Conservation (phyloP, 345 rosid genomes). For the Alliaria petiolata region DNA sequence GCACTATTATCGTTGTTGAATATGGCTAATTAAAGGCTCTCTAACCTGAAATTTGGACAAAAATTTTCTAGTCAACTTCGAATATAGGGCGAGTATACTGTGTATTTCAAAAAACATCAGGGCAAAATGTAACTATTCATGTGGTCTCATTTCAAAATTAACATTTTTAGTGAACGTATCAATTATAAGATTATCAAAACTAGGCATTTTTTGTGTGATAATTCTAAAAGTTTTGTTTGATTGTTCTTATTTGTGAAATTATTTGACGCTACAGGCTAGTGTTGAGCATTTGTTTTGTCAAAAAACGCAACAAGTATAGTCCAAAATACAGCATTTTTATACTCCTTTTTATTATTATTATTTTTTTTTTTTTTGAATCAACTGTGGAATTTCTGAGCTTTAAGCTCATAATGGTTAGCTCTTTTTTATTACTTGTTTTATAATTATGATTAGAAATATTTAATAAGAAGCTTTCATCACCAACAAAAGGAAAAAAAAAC, state of each 20-base stretch:
- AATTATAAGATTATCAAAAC: too few species aligned
- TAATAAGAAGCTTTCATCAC: conserved; percentile 26
- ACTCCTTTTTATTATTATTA: too few species aligned
- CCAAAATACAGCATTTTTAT: not conserved
- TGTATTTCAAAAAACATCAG: not conserved
- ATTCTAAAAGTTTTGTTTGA: not conserved
- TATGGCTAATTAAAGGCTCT: not conserved
- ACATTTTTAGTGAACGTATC: not conserved
- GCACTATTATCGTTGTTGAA: not conserved
- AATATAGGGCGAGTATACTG: not conserved
- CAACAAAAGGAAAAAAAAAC: conserved; percentile 21
- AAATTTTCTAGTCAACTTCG: not conserved
- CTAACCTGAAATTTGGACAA: not conserved
- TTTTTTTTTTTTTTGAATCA: too few species aligned
- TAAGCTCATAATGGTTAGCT: too few species aligned
- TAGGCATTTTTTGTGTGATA: not conserved
- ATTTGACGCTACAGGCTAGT: not conserved
- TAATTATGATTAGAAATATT: conserved; percentile 13
- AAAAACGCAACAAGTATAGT: not conserved
- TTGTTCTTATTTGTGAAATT: not conserved
- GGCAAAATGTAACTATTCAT: not conserved
- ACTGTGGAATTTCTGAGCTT: too few species aligned
- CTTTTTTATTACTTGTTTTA: not conserved
- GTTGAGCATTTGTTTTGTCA: too few species aligned
- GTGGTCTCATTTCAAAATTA: not conserved